Conservation (phyloP, 306 rosid genomes). For the Prinsepia uniflora region DNA sequence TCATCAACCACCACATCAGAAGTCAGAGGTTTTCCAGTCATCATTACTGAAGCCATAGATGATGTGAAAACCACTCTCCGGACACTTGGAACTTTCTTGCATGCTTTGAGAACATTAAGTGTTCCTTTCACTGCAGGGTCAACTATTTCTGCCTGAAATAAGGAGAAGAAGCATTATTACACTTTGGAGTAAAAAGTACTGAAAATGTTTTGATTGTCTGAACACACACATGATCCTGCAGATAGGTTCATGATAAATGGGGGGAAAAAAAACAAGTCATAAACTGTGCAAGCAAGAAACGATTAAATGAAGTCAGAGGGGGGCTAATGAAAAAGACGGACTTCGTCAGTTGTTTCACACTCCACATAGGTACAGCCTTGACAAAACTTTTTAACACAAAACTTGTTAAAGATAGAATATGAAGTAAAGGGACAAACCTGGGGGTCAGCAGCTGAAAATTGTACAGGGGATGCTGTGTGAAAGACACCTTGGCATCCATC, state of each 20-base stretch:
- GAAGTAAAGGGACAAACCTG: slow-evolving; percentile 31
- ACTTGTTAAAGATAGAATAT: no score
- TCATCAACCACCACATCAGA: slow-evolving; percentile 26
- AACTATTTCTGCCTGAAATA: slow-evolving; percentile 21
- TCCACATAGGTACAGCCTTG: neutral
- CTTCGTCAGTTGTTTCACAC: no score
- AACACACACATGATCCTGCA: neutral
- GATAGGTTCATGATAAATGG: neutral
- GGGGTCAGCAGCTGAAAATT: slow-evolving; percentile 17
- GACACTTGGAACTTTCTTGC: slow-evolving; percentile 8
- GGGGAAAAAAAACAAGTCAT: no score
- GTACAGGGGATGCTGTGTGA: slow-evolving; percentile 51
- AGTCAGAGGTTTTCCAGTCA: slow-evolving; percentile 11
- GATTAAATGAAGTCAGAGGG: neutral
- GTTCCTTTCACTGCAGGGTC: slow-evolving; percentile 40
- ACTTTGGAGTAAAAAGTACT: neutral
- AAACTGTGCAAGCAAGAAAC: neutral
- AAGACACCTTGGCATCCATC: slow-evolving; percentile 49
- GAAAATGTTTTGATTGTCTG: neutral
- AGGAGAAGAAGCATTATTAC: neutral
- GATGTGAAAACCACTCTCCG: slow-evolving; percentile 34
- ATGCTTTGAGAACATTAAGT: slow-evolving; percentile 26
- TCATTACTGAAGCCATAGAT: slow-evolving; percentile 15
- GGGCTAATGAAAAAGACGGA: no score
- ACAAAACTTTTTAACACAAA: neutral